Evolutionary conservation across 768 basidiomycete genomes (phyloP), one percentile per base, ranked within the genome.

Genomic region (Botryobasidium botryosum): DNA sequence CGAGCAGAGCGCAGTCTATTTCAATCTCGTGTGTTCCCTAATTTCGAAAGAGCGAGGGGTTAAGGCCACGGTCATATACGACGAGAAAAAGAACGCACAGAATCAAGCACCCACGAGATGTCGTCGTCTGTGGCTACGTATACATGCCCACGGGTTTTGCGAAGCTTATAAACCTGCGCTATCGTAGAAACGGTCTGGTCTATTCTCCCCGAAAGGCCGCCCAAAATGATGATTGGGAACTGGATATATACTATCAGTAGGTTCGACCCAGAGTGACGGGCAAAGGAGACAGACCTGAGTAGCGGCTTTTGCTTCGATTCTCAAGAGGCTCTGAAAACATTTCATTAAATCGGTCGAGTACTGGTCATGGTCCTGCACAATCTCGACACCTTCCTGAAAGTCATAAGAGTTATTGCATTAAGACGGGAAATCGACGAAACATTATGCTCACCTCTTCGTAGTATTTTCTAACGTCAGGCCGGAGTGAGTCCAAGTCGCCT

Each of bases 301-400:
- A 26, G 35, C 35, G 20, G 46, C 1, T 25, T 21, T 49, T 31
- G 43, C 46, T 49, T 40, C 36, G 24, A n/a, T 35, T 25, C 3
- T 24, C 4, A 6, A 43, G 13, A 29, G 41, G 20, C n/a, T 25
- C 33, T 7, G 37, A 2, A 97, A 62, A 54, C 90, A 97, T 61
- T 99, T 99, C 80, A 85, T 87, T 47, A 99, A 69, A 58, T 99
- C 94, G 0, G 92, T 97, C n/a, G 86, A 72, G 56, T 86, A 61
- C 57, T 87, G 78, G 56, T 81, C 74, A 0, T 63, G 51, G 54
- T 94, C 91, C 43, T 74, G 61, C 0, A 75, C 56, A 29, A 92
- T 63, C 0, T 60, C 56, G 2, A 94, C n/a, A n/a, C n/a, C 81
- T 26, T 72, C 77, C 85, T 90, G 40, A 3, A 6, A 5, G n/a